Percentiles rank a stretch among this genome's conserved stretches.
Conservation (phyloP, 1,284 basidiomycete species). For the Tausonia pullulans region DNA sequence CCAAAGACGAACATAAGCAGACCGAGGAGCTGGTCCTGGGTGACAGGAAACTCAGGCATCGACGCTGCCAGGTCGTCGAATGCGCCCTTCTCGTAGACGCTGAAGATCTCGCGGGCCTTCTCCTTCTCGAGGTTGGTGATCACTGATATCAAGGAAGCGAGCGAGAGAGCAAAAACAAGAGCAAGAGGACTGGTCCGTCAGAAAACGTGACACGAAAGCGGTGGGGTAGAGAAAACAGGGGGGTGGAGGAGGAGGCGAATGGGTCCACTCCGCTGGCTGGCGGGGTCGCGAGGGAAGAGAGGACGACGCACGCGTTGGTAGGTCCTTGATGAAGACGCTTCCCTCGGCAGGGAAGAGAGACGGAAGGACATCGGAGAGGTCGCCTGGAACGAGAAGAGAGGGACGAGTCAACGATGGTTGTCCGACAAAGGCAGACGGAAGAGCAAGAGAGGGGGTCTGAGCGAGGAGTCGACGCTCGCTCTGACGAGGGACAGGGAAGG, state of each 20-base stretch:
- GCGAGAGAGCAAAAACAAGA: neutral
- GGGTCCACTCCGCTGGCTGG: no score
- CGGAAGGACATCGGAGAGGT: neutral
- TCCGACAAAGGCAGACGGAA: no score
- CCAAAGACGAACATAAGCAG: neutral
- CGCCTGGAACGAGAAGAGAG: neutral
- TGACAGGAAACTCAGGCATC: slow-evolving; percentile 1
- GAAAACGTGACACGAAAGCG: neutral
- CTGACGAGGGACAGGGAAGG: no score
- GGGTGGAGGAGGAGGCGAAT: no score
- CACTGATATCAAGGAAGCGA: neutral
- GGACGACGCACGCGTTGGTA: neutral
- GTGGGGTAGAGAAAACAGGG: neutral
- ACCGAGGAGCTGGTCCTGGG: neutral
- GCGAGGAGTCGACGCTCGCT: no score
- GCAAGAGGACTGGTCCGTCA: neutral
- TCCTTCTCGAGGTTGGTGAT: slow-evolving; percentile 4
- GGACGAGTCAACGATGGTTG: no score
- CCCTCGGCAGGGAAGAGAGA: neutral
- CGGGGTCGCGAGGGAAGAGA: neutral
- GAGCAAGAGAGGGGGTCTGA: no score
- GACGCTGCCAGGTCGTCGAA: neutral
- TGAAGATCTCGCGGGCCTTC: slow-evolving; percentile 2
- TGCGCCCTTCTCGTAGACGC: neutral
- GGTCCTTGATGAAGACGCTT: neutral